Base-by-base conservation (phyloP, 2,329 filamentous ascomycete species). In the Diaporthe sp. region DNA sequence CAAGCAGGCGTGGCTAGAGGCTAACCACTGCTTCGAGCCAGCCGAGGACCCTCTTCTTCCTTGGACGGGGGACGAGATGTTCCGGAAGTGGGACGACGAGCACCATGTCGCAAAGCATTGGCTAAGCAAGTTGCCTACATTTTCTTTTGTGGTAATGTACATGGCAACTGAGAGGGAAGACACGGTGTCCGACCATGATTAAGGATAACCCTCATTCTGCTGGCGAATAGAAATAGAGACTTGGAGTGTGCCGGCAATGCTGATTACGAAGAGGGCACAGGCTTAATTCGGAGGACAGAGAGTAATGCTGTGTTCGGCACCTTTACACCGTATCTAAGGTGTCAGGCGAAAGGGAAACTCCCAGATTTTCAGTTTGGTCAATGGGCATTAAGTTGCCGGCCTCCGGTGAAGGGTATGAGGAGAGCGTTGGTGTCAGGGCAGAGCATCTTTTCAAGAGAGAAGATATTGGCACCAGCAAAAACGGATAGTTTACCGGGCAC, bases 101-200 rank as follows among this genome's bases (percentile, higher is more conserved):
- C 42, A 65, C 10, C 42, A 12, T 4, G 42, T 65, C 28, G 42
- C 37, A 31, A 49, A 65, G 44, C 44, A 31, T 10, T 49, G 17
- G 25, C 34, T 65, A 7, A 49, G 42, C 25, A 31, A 65, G 12
- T n/a, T 65, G 19, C 42, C 61, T 19, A 22, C 22, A 12, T 65
- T 65, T 9, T 65, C 42, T 3, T 65, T 65, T 34, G 42, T 65
- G 61, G 61, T n/a, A 13, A 34, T 65, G 17, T 65, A 34, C 42
- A 22, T 19, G 61, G 61, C n/a, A 19, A 31, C 8, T 7, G 59
- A 31, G 49, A 53, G 8, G 5, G 0, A 49, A 22, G 44, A 19
- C 8, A 49, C 7, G 44, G 17, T 17, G 44, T 19, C 6, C 8
- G 19, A 17, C 44, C 1, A 17, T 2, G 3, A 49, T 49, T 22